Evolutionary conservation across 805 yeast genomes (phyloP).

Genomic region (Priceomyces carsonii): DNA sequence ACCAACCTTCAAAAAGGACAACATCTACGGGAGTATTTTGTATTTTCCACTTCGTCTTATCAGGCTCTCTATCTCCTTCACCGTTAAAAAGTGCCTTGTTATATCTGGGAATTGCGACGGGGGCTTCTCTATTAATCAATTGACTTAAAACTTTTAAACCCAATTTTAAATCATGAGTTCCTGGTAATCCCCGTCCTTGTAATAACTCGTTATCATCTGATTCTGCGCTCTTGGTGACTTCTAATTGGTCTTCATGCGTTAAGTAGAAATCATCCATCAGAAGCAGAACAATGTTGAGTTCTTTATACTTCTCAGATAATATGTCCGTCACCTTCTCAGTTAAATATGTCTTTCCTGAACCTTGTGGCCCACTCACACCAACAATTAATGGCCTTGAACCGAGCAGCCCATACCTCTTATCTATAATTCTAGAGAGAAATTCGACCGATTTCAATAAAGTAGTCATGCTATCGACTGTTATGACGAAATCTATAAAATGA

Average conservation of each 20-base stretch:
- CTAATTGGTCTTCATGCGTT: conserved; percentile 59
- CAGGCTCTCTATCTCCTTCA: conserved; percentile 69
- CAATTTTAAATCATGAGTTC: conserved; percentile 78
- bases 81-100: conserved; percentile 76
- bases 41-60: conserved; percentile 31
- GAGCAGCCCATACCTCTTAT: conserved; percentile 20
- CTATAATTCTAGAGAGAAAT: conserved; percentile 29
- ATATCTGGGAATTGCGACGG: conserved; percentile 57
- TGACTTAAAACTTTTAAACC: conserved; percentile 34
- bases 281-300: conserved; percentile 44
- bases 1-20: conserved; percentile 92
- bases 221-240: conserved; percentile 34
- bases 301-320: conserved; percentile 35
- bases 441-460: conserved; percentile 14
- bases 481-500: too few species aligned
- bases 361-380: conserved; percentile 74
- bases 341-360: conserved; percentile 71
- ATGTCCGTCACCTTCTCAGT: conserved; percentile 40
- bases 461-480: too few species aligned
- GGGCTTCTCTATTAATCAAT: conserved; percentile 20
- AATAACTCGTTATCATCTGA: conserved; percentile 53
- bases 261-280: conserved; percentile 89
- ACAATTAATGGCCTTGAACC: conserved; percentile 44
- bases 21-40: conserved; percentile 51
- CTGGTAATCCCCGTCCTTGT: conserved; percentile 87